Evolutionary conservation across 208 protist genomes (phyloP).

Genomic region (Acanthamoeba triangularis): DNA sequence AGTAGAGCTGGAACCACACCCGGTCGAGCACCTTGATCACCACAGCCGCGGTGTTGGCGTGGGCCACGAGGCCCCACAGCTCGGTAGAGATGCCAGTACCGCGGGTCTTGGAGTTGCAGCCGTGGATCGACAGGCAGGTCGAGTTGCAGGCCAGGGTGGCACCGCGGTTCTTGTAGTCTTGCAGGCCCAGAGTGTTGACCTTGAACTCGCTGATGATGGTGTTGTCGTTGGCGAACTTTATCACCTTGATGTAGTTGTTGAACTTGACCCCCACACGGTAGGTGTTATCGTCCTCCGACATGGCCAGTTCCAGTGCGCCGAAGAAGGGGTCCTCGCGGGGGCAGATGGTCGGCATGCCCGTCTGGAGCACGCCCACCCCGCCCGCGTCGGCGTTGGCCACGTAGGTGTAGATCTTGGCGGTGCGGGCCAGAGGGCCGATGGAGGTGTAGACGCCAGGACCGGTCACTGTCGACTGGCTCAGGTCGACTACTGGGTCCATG

Average conservation of each 20-base stretch:
- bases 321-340: conserved; percentile 29
- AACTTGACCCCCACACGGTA: neutral
- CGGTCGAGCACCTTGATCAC: neutral
- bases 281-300: conserved; percentile 9
- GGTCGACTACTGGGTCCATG: neutral
- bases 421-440: neutral
- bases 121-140: neutral
- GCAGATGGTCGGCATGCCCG: conserved; percentile 19
- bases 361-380: neutral
- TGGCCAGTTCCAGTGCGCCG: neutral
- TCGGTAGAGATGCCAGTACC: neutral
- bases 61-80: neutral
- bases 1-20: conserved; percentile 39
- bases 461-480: neutral
- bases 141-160: neutral
- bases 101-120: neutral
- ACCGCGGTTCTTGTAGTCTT: neutral
- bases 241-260: conserved; percentile 24
- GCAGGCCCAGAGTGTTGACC: conserved; percentile 12
- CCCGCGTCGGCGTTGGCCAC: neutral
- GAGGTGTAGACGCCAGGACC: neutral
- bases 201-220: conserved; percentile 8
- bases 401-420: conserved; percentile 43
- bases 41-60: neutral
- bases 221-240: neutral